phyloP scores from a whole-genome alignment of 306 rosid species.

The Medicago arabica region DNA sequence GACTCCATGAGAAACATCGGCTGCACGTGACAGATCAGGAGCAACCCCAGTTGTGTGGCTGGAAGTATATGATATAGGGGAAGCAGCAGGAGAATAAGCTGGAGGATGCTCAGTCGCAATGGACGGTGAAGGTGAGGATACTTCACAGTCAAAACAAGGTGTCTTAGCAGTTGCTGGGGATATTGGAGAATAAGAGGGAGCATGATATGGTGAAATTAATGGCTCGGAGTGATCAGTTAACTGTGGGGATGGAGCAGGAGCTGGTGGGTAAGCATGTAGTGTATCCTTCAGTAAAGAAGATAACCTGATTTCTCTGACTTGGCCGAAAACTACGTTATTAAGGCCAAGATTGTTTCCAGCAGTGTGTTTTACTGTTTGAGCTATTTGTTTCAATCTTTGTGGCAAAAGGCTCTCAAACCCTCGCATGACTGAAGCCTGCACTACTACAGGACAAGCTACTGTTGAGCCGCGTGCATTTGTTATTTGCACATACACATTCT shows the following conservation, averaged over 20 bases:
- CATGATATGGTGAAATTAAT: slow-evolving; percentile 49
- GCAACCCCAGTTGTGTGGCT: slow-evolving; percentile 47
- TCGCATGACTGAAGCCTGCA: slow-evolving; percentile 74
- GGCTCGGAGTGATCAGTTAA: slow-evolving; percentile 43
- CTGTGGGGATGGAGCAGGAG: slow-evolving; percentile 79
- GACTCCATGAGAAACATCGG: slow-evolving; percentile 42
- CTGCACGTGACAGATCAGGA: slow-evolving; percentile 54
- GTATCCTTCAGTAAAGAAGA: slow-evolving; percentile 65
- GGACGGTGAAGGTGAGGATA: slow-evolving; percentile 61
- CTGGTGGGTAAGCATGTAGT: slow-evolving; percentile 56
- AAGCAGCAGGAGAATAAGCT: slow-evolving; percentile 47
- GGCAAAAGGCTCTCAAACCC: slow-evolving; percentile 60
- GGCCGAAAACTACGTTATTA: slow-evolving; percentile 72
- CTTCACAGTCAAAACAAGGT: slow-evolving; percentile 51
- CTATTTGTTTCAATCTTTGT: slow-evolving; percentile 79
- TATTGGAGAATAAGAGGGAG: slow-evolving; percentile 50
- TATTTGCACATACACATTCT: slow-evolving; percentile 78
- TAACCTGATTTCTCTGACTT: slow-evolving; percentile 72
- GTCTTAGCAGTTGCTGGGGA: slow-evolving; percentile 47
- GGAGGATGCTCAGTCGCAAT: slow-evolving; percentile 42
- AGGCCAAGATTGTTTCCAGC: slow-evolving; percentile 78
- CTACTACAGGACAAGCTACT: slow-evolving; percentile 53
- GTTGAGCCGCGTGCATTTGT: slow-evolving; percentile 79
- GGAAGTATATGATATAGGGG: slow-evolving; percentile 50
- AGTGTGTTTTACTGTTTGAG: slow-evolving; percentile 59